These are phyloP conservation scores for Tylopilus rubrobrunneus DNA, from an alignment of 768 basidiomycete species.

Conservation along the genomic window DNA sequence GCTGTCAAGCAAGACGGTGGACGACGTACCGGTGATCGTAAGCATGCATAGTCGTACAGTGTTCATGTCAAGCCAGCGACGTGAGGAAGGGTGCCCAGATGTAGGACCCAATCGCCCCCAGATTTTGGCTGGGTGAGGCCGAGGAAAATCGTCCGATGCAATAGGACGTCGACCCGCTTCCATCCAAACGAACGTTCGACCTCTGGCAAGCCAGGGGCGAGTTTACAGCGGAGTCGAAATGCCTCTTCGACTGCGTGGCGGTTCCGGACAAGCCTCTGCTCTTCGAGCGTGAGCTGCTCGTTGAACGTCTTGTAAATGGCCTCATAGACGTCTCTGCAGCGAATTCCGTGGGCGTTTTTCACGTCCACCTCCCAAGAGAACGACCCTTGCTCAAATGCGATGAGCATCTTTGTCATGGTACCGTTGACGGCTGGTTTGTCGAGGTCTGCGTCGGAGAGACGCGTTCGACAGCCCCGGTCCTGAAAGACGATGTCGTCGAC, in stretches of 20 bases:
- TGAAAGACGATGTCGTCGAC: conserved; percentile 32
- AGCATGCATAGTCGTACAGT: conserved; percentile 10
- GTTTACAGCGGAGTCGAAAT: conserved; percentile 45
- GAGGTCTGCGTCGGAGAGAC: conserved; percentile 36
- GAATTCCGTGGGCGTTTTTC: conserved; percentile 40
- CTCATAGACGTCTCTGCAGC: conserved; percentile 56
- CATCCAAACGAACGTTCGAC: conserved; percentile 46
- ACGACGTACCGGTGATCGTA: conserved; percentile 16
- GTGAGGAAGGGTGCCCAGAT: conserved; percentile 20
- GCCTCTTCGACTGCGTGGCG: conserved; percentile 35
- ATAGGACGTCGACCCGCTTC: conserved; percentile 53
- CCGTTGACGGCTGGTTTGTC: conserved; percentile 43
- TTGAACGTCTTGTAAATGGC: conserved; percentile 51
- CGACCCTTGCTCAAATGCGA: conserved; percentile 38
- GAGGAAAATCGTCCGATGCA: conserved; percentile 50
- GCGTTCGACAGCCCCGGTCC: conserved; percentile 21
- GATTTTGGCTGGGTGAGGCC: conserved; percentile 41
- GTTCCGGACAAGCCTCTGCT: conserved; percentile 34
- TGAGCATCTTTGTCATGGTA: conserved; percentile 45
- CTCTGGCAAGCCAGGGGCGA: conserved; percentile 37
- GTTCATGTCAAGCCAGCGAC: conserved; percentile 6
- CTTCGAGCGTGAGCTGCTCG: conserved; percentile 41
- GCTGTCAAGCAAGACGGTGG: not conserved
- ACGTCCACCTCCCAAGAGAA: conserved; percentile 41
- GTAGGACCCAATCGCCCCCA: conserved; percentile 35